These are phyloP conservation scores for Dryas alaskensis DNA, from an alignment of 306 rosid genomes.

Conservation along the genomic window DNA sequence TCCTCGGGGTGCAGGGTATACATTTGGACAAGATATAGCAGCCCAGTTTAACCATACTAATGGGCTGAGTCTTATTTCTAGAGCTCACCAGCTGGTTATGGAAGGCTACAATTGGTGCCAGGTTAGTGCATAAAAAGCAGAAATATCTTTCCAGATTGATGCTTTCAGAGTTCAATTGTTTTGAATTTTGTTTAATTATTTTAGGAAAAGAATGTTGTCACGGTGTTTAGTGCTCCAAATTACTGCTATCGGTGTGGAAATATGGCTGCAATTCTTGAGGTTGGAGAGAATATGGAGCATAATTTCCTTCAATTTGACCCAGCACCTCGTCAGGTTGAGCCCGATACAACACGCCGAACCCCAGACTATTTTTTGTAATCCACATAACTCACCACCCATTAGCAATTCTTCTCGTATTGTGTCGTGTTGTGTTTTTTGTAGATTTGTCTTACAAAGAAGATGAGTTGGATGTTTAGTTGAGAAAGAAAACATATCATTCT, in stretches of 20 bases:
- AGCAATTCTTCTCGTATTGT: constrained; percentile 31
- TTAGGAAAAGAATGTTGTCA: constrained; percentile 53
- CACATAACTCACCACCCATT: constrained; percentile 20
- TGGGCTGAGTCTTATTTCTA: constrained; percentile 52
- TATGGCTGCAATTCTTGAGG: constrained; percentile 59
- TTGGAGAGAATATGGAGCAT: constrained; percentile 54
- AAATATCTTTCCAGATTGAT: background rate
- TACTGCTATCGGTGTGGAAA: constrained; percentile 55
- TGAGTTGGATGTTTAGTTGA: constrained; percentile 32
- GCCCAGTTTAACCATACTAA: constrained; percentile 53
- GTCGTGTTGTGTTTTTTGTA: constrained; percentile 27
- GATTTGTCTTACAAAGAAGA: constrained; percentile 36
- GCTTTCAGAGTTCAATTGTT: constrained; percentile 10
- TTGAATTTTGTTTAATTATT: constrained; percentile 7
- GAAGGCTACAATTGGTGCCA: constrained; percentile 62
- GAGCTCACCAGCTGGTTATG: constrained; percentile 65
- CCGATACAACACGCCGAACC: constrained; percentile 46
- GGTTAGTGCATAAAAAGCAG: constrained; percentile 31
- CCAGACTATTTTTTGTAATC: constrained; percentile 58
- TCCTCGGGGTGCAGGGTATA: constrained; percentile 57
- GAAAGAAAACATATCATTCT: constrained; percentile 21
- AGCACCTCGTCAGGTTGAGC: constrained; percentile 54
- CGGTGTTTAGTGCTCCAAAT: constrained; percentile 58
- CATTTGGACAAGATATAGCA: constrained; percentile 54
- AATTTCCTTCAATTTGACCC: constrained; percentile 58